Evolutionary conservation across 257 asterid genomes (phyloP).

Genomic region (Perilla frutescens): DNA sequence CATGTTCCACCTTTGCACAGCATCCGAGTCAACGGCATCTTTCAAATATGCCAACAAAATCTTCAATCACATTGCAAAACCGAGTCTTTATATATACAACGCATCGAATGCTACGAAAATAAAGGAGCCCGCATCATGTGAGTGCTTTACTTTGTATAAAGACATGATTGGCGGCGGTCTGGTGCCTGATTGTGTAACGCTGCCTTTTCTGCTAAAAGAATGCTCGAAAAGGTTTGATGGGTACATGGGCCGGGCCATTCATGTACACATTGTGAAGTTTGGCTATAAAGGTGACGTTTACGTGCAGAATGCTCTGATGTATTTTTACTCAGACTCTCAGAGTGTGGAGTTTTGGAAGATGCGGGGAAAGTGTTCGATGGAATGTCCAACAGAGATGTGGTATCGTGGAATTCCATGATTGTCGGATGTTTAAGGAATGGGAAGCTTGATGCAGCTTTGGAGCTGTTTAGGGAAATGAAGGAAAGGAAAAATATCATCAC

Average conservation of each 20-base stretch:
- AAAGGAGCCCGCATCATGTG: slow-evolving; percentile 42
- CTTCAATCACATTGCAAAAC: slow-evolving; percentile 48
- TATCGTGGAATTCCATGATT: slow-evolving; percentile 77
- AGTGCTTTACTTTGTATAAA: slow-evolving; percentile 55
- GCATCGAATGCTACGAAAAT: slow-evolving; percentile 60
- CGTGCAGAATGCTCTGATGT: slow-evolving; percentile 67
- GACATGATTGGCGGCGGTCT: slow-evolving; percentile 47
- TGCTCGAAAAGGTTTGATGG: slow-evolving; percentile 55
- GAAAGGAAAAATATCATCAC: slow-evolving; percentile 59
- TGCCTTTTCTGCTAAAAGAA: slow-evolving; percentile 74
- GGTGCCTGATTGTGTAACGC: slow-evolving; percentile 62
- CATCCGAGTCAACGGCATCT: slow-evolving; percentile 46
- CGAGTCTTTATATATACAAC: slow-evolving; percentile 62
- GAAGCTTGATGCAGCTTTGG: slow-evolving; percentile 55
- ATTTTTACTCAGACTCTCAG: slow-evolving; percentile 59
- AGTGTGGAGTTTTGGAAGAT: slow-evolving; percentile 50
- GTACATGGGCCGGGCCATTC: slow-evolving; percentile 55
- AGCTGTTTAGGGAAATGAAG: slow-evolving; percentile 57
- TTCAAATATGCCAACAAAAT: slow-evolving; percentile 53
- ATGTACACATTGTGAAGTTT: slow-evolving; percentile 55
- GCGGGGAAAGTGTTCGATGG: slow-evolving; percentile 75
- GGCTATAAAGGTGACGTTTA: slow-evolving; percentile 60
- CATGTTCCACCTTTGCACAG: slow-evolving; percentile 58
- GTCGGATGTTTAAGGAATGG: slow-evolving; percentile 66
- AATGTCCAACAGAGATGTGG: slow-evolving; percentile 68